Evolutionary conservation across 2,329 filamentous ascomycete species (phyloP), one percentile per base, ranked within the genome.

Genomic region (Cytospora piceae): DNA sequence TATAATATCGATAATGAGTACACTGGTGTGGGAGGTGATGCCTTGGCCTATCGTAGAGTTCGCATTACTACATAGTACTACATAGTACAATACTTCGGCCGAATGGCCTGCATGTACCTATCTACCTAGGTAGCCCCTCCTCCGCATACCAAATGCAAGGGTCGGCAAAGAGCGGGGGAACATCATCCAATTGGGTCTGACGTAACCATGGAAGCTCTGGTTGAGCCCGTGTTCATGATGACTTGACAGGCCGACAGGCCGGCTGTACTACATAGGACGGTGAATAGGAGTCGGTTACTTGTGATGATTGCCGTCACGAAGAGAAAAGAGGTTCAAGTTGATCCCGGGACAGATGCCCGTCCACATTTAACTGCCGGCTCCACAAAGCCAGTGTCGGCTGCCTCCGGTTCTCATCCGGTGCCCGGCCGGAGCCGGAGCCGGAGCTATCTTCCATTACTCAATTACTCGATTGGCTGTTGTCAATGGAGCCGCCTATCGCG

Each of bases 401-500:
- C 61, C 27, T 53, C 65, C 61, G 65, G 46, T 42, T 57, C 59
- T 27, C 32, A 11, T 39, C 51, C 60, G 53, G 60, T 55, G 58
- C 58, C 53, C 53, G 58, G 42, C 62, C 62, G 65, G 65, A 61
- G 46, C 39, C 42, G 42, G 52, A 49, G 27, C 31, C 54, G 54
- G 27, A 39, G 27, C 54, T 37, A 34, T 37, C 34, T 24, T 12
- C n/a, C 27, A 15, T 32, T 49, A n/a, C n/a, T n/a, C 11, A 51
- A 61, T 68, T 68, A 68, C 66, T 64, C 66, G 66, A 68, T 68
- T 53, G 64, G 20, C 52, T 66, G 37, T 61, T 59, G 66, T 68
- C 63, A 68, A 60, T 58, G 55, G 27, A 52, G 27, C 34, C 34
- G 59, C 60, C 51, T 66, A 68, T 68, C 64, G 60, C 66, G 56